These are phyloP conservation scores for Exophiala mesophila DNA, from an alignment of 2,329 filamentous ascomycete genomes.

Conservation along the genomic window DNA sequence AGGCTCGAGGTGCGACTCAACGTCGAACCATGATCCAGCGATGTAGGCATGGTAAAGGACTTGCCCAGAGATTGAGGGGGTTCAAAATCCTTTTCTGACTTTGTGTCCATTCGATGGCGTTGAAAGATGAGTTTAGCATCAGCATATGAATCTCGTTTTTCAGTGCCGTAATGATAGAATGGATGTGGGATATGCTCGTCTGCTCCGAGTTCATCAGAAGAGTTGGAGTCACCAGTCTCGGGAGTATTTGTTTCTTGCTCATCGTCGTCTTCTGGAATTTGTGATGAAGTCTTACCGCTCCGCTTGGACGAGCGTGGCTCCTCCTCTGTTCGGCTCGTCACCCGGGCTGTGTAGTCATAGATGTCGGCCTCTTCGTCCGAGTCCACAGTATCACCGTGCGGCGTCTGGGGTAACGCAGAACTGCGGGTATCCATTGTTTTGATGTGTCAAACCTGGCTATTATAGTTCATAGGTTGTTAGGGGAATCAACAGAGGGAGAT, in stretches of 20 bases:
- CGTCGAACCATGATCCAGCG: slow-evolving; percentile 17
- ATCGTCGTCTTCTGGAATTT: slow-evolving; percentile 8
- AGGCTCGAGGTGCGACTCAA: slow-evolving; percentile 27
- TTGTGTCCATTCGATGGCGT: slow-evolving; percentile 63
- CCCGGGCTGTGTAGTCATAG: slow-evolving; percentile 22
- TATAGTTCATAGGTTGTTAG: no score
- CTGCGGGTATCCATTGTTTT: slow-evolving; percentile 21
- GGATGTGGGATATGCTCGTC: slow-evolving; percentile 40
- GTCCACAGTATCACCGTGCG: slow-evolving; percentile 15
- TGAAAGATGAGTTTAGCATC: slow-evolving; percentile 97
- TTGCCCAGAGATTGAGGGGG: slow-evolving; percentile 33
- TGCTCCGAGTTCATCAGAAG: slow-evolving; percentile 20
- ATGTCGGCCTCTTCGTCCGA: slow-evolving; percentile 25
- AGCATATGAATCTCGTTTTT: slow-evolving; percentile 89
- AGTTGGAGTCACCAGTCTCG: slow-evolving; percentile 13
- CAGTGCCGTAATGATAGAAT: slow-evolving; percentile 87
- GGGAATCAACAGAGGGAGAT: no score
- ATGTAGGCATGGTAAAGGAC: slow-evolving; percentile 25
- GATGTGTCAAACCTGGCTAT: not conserved
- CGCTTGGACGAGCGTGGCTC: slow-evolving; percentile 8
- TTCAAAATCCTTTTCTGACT: slow-evolving; percentile 33
- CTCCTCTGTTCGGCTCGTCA: slow-evolving; percentile 15
- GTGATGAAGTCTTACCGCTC: slow-evolving; percentile 7
- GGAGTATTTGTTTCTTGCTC: slow-evolving; percentile 8
- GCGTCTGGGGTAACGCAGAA: slow-evolving; percentile 14